A percentile compares a stretch with the other conserved stretches of the same genome.
Conservation (phyloP, 1,284 basidiomycete genomes). For the Fistulinella staudtii region DNA sequence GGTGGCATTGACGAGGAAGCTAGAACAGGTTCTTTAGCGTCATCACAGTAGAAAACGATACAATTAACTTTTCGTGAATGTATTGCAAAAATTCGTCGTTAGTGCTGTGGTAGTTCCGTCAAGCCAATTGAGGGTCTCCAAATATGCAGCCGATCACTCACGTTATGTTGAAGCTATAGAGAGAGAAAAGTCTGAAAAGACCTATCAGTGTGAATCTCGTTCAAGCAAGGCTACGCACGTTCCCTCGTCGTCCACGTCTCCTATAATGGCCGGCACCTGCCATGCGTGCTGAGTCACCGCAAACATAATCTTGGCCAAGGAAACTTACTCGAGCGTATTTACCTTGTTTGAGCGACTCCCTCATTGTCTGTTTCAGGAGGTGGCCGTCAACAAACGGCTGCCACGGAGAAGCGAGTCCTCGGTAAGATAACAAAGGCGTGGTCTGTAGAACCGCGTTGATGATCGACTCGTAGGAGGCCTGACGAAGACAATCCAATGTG, state of each 20-base stretch:
- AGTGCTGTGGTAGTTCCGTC: conserved; percentile 8
- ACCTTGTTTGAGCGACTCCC: conserved; percentile 9
- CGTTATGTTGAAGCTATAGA: conserved; percentile 16
- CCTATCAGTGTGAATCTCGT: neutral
- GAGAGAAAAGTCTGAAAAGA: conserved; percentile 11
- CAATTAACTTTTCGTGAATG: conserved; percentile 6
- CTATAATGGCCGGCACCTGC: conserved; percentile 29
- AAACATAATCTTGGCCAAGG: no score
- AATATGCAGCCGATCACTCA: neutral
- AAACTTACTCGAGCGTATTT: conserved; percentile 14
- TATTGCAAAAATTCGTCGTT: conserved; percentile 16
- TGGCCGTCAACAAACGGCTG: conserved; percentile 9
- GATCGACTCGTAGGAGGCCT: conserved; percentile 24
- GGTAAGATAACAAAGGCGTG: conserved; percentile 15
- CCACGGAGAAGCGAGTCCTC: conserved; percentile 11
- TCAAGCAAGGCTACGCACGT: conserved; percentile 19
- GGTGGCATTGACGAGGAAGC: conserved; percentile 2
- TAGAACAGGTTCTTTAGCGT: neutral
- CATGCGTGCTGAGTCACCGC: neutral
- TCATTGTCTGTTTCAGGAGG: conserved; percentile 11
- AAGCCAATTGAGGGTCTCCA: neutral
- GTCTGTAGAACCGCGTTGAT: conserved; percentile 6
- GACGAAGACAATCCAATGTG: conserved; percentile 42
- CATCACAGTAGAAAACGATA: no score
- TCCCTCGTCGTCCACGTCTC: conserved; percentile 30